Evolutionary conservation across 345 rosid species (phyloP).

Genomic region (Eutrema japonicum): DNA sequence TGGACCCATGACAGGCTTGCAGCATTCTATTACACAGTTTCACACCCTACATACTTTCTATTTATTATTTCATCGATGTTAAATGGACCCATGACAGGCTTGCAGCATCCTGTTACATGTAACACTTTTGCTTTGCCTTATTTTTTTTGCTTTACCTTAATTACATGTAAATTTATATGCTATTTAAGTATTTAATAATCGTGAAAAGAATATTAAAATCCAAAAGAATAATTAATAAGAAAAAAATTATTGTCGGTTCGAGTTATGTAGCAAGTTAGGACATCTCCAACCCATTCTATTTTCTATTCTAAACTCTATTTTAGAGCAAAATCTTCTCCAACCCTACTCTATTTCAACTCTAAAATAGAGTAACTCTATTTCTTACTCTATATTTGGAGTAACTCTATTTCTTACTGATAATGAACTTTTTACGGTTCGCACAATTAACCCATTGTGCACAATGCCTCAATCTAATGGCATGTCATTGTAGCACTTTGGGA

Average conservation of each 20-base stretch:
- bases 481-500: too few species aligned
- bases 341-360: too few species aligned
- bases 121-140: constrained; percentile 26
- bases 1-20: constrained; percentile 45
- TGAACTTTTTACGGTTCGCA: too few species aligned
- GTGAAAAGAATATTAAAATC: not conserved
- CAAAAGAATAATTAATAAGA: constrained; percentile 9
- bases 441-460: too few species aligned
- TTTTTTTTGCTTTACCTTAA: not conserved
- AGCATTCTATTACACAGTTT: not conserved
- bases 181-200: not conserved
- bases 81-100: too few species aligned
- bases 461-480: too few species aligned
- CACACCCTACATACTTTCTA: constrained; percentile 16
- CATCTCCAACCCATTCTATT: too few species aligned
- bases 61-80: constrained; percentile 24
- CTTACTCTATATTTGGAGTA: too few species aligned
- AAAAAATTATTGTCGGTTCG: not conserved
- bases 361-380: too few species aligned
- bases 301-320: too few species aligned
- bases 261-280: not conserved
- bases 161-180: not conserved
- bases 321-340: too few species aligned
- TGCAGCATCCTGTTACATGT: not conserved
- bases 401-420: too few species aligned